Base-by-base conservation (phyloP, 495 filamentous ascomycete genomes). In the Aspergillus ellipticus region DNA sequence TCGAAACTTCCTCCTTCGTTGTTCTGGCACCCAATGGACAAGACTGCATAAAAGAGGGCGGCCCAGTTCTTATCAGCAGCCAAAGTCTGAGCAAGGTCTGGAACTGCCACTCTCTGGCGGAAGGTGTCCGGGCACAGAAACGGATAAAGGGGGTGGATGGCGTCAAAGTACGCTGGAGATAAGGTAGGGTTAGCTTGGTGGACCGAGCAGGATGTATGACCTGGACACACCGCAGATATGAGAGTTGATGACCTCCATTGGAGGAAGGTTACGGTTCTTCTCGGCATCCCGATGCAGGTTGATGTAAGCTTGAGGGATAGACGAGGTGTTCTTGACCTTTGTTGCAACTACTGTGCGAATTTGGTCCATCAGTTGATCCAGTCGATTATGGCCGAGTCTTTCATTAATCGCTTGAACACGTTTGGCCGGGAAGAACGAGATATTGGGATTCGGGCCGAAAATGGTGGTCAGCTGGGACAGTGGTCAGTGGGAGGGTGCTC, bases 1-100 rank as follows among this genome's bases (percentile, higher is more conserved):
- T 64, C 58, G 39, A 58, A 64, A 43, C 51, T 56, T 1, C 62
- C 62, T 0, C 62, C 62, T 16, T 56, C 62, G 42, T 58, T 50
- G 24, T 64, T 41, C 37, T 64, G 62, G 33, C 58, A 64, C 16
- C 62, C 62, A 51, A 64, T 57, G 3, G 62, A 58, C 7, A 64
- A 19, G 11, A 64, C 51, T 21, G 55, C 58, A 42, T 64, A 60
- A 28, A 56, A 64, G 6, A 64, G 24, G 4, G 46, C 55, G 7
- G 62, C 55, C 51, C 55, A 64, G 5, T 42, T 33, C 29, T 49
- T 55, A 26, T 61, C 54, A 5, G 43, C 33, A 0, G 39, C 37
- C 0, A 60, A 47, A 0, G 33, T 17, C 4, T 58, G 54, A 33
- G 33, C 33, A 6, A 60, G 22, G 7, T 53, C 26, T 20, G 17